A percentile compares a stretch with the other conserved stretches of the same genome.
These are phyloP conservation scores for Skeletonema costatum DNA, from an alignment of 108 stramenopile genomes.

Conservation along the genomic window DNA sequence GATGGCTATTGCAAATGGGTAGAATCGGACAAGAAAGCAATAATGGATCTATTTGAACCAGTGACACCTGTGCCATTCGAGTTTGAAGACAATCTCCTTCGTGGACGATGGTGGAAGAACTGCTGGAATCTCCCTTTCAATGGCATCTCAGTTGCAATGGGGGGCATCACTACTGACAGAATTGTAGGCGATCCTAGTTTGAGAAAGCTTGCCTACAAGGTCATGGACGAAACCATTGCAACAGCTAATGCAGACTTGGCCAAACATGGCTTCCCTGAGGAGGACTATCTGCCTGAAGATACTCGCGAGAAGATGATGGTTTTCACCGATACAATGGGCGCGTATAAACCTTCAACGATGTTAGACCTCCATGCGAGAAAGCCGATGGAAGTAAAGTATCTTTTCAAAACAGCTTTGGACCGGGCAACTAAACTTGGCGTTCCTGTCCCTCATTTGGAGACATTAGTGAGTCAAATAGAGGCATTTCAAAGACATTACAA, in stretches of 20 bases:
- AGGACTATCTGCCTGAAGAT: constrained; percentile 38
- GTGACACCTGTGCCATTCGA: constrained; percentile 51
- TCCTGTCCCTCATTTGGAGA: constrained; percentile 71
- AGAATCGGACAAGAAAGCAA: constrained; percentile 44
- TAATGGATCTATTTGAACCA: constrained; percentile 60
- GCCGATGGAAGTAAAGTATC: constrained; percentile 84
- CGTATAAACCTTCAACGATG: constrained; percentile 85
- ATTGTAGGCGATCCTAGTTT: constrained; percentile 78
- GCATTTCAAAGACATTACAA: constrained; percentile 57
- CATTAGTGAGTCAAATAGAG: constrained; percentile 73
- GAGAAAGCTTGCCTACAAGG: constrained; percentile 59
- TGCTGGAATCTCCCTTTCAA: constrained; percentile 91
- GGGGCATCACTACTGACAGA: constrained; percentile 84
- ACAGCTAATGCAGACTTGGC: constrained; percentile 80
- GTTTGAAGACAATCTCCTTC: constrained; percentile 61
- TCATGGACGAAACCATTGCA: constrained; percentile 84
- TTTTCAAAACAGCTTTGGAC: constrained; percentile 77
- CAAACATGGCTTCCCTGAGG: constrained; percentile 33
- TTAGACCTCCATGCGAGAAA: constrained; percentile 70
- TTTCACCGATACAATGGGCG: constrained; percentile 76
- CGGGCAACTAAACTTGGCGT: constrained; percentile 64
- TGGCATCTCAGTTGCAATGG: constrained; percentile 87
- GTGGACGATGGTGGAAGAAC: constrained; percentile 83
- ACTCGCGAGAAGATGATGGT: constrained; percentile 65
- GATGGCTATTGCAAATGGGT: constrained; percentile 25